Evolutionary conservation across 148 eudicot species (phyloP).

Genomic region (Camellia sinensis): DNA sequence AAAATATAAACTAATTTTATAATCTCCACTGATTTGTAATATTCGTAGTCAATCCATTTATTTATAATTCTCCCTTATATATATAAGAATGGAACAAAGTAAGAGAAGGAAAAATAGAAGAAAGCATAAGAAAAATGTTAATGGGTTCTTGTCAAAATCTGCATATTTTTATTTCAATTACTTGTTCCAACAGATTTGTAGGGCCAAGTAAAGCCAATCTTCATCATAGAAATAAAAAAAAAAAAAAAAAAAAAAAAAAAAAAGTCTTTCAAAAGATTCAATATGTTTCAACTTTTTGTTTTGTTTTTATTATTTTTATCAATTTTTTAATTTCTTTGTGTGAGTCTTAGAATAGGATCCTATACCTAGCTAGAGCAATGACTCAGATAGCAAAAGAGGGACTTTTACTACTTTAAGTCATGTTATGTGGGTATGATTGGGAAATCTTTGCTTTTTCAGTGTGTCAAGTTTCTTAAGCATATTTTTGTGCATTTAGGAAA

Average conservation of each 20-base stretch:
- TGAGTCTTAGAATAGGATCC: constrained; percentile 14
- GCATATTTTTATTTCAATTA: constrained; percentile 12
- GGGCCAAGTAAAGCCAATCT: too few species aligned
- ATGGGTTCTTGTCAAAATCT: constrained; percentile 37
- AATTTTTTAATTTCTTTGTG: constrained; percentile 4
- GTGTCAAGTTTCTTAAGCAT: constrained; percentile 11
- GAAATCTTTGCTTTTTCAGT: constrained; percentile 10
- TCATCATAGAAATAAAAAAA: too few species aligned
- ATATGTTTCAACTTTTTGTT: constrained; percentile 26
- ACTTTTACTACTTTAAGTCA: constrained; percentile 21
- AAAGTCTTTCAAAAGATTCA: constrained; percentile 54
- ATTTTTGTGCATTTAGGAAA: neutral
- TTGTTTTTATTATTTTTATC: constrained; percentile 17
- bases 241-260: neutral
- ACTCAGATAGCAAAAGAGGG: neutral
- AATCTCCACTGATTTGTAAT: too few species aligned
- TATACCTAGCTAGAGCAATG: constrained; percentile 12
- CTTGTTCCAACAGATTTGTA: constrained; percentile 22
- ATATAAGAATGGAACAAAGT: constrained; percentile 21
- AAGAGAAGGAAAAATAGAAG: neutral
- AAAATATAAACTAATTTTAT: too few species aligned
- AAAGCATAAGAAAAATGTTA: constrained; percentile 12
- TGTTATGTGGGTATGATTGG: constrained; percentile 10
- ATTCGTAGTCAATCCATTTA: too few species aligned
- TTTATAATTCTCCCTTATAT: too few species aligned